Evolutionary conservation across 2,329 filamentous ascomycete species (phyloP), one percentile per base, ranked within the genome.

Genomic region (Monilinia aucupariae): DNA sequence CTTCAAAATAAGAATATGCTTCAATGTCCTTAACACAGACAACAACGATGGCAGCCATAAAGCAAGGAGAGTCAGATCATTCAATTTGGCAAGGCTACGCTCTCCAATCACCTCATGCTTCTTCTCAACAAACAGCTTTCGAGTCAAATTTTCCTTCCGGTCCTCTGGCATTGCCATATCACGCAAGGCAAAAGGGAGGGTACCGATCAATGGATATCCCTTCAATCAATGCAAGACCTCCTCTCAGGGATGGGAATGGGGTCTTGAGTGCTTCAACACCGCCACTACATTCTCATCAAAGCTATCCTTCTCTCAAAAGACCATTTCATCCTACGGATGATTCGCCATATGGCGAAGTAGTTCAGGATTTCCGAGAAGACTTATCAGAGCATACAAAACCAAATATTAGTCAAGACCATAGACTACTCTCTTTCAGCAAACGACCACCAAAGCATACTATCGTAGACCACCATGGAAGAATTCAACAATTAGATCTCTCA

Each of bases 381-480:
- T 30, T 68, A n/a, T 67, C 69, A 55, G 71, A 72, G 17, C 59
- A 63, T 13, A 64, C 65, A 22, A 72, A 74, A 59, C 70, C 71
- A 22, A 68, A 68, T 34, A 74, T 75, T 50, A 72, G 71, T 59
- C 70, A 74, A 62, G 73, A 73, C 53, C 72, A 74, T 64, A 66
- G 70, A 61, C 66, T 75, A 30, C 68, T 75, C n/a, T 74, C 70
- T 41, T 74, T 75, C 66, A 67, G 64, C 47, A 67, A 65, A 51
- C 52, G 69, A 47, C 68, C 67, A 20, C 68, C 78, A 32, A 82
- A 81, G 63, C 68, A 71, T 63, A 76, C 77, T 7, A 74, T 84
- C 30, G 75, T 84, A 60, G 82, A 82, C 69, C 78, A 77, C 66
- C 76, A 78, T 59, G 79, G 77, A 71, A 75, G 78, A 53, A 75